Percentiles rank a stretch among this genome's conserved stretches.
Evolutionary conservation across 2,329 filamentous ascomycete species (phyloP).

Genomic region (Cryphonectria naterciae): DNA sequence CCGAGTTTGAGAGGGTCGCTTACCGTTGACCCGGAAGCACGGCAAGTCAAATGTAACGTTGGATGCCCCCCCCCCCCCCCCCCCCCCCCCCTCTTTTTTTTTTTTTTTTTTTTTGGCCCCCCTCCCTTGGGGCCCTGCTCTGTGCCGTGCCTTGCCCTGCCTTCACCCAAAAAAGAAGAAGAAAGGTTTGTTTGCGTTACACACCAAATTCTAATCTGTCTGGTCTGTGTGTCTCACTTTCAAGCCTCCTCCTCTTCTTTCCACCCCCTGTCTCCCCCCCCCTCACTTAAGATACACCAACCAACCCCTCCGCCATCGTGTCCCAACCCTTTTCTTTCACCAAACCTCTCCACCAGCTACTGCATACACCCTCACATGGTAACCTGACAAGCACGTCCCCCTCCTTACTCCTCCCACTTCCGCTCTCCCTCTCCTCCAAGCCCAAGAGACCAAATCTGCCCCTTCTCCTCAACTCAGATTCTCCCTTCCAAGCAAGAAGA

Average conservation of each 20-base stretch:
- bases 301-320: background rate
- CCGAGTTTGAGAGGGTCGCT: too few relatives aligned
- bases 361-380: background rate
- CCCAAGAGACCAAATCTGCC: background rate
- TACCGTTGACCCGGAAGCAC: too few relatives aligned
- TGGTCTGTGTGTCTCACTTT: conserved; percentile 9
- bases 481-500: background rate
- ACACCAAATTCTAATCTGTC: conserved; percentile 10
- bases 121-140: background rate
- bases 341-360: background rate
- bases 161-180: background rate
- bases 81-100: background rate
- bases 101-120: too few relatives aligned
- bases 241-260: background rate
- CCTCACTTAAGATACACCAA: conserved; percentile 5
- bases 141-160: background rate
- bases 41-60: too few relatives aligned
- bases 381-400: background rate
- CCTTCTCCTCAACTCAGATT: background rate
- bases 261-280: background rate
- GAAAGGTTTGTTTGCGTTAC: conserved; percentile 12
- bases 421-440: background rate
- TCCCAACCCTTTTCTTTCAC: background rate
- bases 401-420: background rate
- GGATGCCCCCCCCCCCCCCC: too few relatives aligned